Evolutionary conservation across 129 eudicot genomes (phyloP).

Genomic region (Tagetes patula): DNA sequence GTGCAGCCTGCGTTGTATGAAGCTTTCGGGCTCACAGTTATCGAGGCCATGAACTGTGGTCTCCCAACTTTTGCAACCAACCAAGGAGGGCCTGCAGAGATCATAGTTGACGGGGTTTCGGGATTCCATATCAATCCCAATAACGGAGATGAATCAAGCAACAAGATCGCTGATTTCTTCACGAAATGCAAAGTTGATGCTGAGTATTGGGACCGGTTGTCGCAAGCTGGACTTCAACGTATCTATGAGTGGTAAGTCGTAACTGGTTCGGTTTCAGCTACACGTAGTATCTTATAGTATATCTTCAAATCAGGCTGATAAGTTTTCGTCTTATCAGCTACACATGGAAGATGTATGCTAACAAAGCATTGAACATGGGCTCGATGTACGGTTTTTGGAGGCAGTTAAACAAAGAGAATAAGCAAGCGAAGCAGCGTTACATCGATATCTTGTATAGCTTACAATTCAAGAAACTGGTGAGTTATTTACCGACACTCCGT

Average conservation of each 20-base stretch:
- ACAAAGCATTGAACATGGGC: slow-evolving; percentile 84
- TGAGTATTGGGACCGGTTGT: slow-evolving; percentile 54
- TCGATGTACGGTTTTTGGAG: slow-evolving; percentile 76
- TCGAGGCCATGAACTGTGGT: slow-evolving; percentile 94
- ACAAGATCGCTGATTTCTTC: slow-evolving; percentile 79
- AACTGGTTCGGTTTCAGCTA: neutral
- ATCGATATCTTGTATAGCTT: slow-evolving; percentile 65
- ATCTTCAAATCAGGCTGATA: neutral
- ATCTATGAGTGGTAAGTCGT: slow-evolving; percentile 67
- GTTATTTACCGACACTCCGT: slow-evolving; percentile 12
- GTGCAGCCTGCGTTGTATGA: slow-evolving; percentile 94
- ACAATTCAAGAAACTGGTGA: slow-evolving; percentile 72
- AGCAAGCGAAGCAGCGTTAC: slow-evolving; percentile 79
- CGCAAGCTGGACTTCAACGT: slow-evolving; percentile 62
- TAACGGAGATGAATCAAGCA: slow-evolving; percentile 71
- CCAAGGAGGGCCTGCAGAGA: slow-evolving; percentile 93
- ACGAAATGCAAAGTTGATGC: slow-evolving; percentile 60
- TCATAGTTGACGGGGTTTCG: slow-evolving; percentile 70
- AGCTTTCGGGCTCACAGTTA: slow-evolving; percentile 84
- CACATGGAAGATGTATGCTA: slow-evolving; percentile 96
- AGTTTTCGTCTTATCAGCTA: slow-evolving; percentile 51
- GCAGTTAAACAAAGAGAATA: slow-evolving; percentile 66
- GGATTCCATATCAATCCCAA: slow-evolving; percentile 79
- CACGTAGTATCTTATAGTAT: neutral
- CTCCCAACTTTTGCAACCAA: slow-evolving; percentile 84